A percentile compares a stretch with the other conserved stretches of the same genome.
These are phyloP conservation scores for Saccharomyces jurei DNA, from an alignment of 805 yeast species.

Conservation along the genomic window DNA sequence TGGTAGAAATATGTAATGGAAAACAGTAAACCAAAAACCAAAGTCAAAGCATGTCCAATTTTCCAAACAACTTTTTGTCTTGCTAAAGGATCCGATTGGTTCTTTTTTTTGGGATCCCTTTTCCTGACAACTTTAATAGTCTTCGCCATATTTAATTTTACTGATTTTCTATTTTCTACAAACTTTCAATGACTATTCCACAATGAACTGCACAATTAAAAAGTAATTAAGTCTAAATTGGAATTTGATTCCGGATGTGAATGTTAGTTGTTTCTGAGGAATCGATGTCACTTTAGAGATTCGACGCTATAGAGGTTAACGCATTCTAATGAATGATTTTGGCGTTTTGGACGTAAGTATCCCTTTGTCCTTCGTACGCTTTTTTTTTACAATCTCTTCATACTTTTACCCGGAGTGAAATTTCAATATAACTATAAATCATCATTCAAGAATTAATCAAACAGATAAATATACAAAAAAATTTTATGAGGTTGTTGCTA, in stretches of 20 bases:
- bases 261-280: not conserved
- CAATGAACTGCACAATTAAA: not conserved
- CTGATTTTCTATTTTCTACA: not conserved
- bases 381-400: not conserved
- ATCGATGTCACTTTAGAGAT: not conserved
- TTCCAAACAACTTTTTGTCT: conserved; percentile 23
- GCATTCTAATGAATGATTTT: not conserved
- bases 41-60: conserved; percentile 21
- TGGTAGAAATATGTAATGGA: conserved; percentile 22
- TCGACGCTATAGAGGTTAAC: not conserved
- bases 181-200: not conserved
- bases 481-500: not conserved
- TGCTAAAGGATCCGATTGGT: conserved; percentile 16
- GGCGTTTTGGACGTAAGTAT: not conserved
- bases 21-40: conserved; percentile 23
- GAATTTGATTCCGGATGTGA: not conserved
- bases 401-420: not conserved
- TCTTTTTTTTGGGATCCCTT: conserved; percentile 13
- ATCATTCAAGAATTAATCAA: not conserved
- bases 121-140: conserved; percentile 24
- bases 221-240: not conserved
- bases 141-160: conserved; percentile 6
- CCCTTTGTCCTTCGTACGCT: not conserved
- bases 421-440: not conserved
- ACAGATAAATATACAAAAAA: not conserved